phyloP scores from a whole-genome alignment of 1,284 basidiomycete genomes.

The Amylostereum chailletii region DNA sequence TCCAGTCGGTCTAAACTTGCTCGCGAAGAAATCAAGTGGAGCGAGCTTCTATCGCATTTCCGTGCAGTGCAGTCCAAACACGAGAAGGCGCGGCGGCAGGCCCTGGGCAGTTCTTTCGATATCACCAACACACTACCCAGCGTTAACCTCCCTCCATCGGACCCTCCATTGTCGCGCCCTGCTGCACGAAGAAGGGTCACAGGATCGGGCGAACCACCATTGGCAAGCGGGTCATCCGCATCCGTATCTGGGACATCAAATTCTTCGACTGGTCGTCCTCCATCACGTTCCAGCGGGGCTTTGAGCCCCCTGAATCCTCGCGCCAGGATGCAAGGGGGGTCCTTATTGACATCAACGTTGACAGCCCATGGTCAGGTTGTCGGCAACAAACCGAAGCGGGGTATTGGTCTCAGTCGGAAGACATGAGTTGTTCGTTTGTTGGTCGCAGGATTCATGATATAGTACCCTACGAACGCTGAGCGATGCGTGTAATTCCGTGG shows the following conservation, averaged over 20 bases:
- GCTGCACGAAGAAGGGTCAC: slow-evolving; percentile 50
- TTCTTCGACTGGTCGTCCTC: slow-evolving; percentile 14
- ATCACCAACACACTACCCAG: slow-evolving; percentile 5
- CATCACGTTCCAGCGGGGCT: slow-evolving; percentile 31
- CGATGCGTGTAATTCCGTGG: no score
- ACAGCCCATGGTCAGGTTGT: slow-evolving; percentile 27
- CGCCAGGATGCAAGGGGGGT: slow-evolving; percentile 41
- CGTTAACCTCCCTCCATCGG: slow-evolving; percentile 5
- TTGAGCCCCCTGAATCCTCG: slow-evolving; percentile 70
- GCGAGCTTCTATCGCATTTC: slow-evolving; percentile 83
- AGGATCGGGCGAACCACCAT: slow-evolving; percentile 19
- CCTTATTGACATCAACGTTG: slow-evolving; percentile 26
- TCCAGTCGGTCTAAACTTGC: slow-evolving; percentile 66
- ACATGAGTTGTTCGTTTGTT: slow-evolving; percentile 3
- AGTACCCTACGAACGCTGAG: no score
- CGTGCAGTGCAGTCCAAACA: slow-evolving; percentile 77
- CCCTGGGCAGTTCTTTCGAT: slow-evolving; percentile 32
- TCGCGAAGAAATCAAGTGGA: slow-evolving; percentile 91
- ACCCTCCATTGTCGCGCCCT: slow-evolving; percentile 24
- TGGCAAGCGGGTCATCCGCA: slow-evolving; percentile 9
- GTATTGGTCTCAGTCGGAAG: slow-evolving; percentile 38
- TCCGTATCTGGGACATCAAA: background rate
- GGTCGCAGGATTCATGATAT: background rate
- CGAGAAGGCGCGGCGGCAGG: slow-evolving; percentile 76
- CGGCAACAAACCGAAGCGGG: slow-evolving; percentile 36